Percentiles rank a stretch among this genome's conserved stretches.
Evolutionary conservation across 179 eudicot genomes (phyloP).

Genomic region (Drosera spatulata): DNA sequence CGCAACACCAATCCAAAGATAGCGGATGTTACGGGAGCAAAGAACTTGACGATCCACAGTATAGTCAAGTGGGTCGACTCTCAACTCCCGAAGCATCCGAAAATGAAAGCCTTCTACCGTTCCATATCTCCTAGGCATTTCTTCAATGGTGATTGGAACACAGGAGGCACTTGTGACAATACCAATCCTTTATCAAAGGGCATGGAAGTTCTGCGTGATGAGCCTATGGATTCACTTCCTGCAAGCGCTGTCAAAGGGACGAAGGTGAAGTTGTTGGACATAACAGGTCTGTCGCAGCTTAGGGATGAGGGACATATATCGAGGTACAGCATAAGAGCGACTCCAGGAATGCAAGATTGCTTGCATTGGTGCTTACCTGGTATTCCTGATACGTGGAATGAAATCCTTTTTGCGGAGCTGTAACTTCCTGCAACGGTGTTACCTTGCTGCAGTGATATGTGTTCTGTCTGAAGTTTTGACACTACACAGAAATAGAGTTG

Average conservation of each 20-base stretch:
- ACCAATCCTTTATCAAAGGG: conserved; percentile 26
- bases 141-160: conserved; percentile 43
- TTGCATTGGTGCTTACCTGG: conserved; percentile 52
- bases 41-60: conserved; percentile 19
- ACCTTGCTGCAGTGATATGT: too few relatives aligned
- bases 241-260: conserved; percentile 28
- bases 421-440: background rate
- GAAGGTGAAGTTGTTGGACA: conserved; percentile 26
- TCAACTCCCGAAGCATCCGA: conserved; percentile 22
- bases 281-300: conserved; percentile 37
- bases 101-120: conserved; percentile 24
- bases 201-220: conserved; percentile 20
- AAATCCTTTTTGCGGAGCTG: conserved; percentile 32
- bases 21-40: conserved; percentile 16
- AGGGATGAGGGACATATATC: conserved; percentile 41
- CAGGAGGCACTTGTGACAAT: conserved; percentile 37
- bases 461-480: too few relatives aligned
- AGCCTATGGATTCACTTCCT: conserved; percentile 14
- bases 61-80: conserved; percentile 35
- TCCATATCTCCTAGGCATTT: conserved; percentile 42
- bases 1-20: conserved; percentile 16
- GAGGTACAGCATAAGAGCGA: conserved; percentile 18
- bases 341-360: conserved; percentile 28
- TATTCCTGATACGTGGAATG: conserved; percentile 46
- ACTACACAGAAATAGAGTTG: too few relatives aligned